Percentiles rank a stretch among this genome's conserved stretches.
Evolutionary conservation across 1,139 yeast genomes (phyloP).

Genomic region (Saccharomyces pastorianus): DNA sequence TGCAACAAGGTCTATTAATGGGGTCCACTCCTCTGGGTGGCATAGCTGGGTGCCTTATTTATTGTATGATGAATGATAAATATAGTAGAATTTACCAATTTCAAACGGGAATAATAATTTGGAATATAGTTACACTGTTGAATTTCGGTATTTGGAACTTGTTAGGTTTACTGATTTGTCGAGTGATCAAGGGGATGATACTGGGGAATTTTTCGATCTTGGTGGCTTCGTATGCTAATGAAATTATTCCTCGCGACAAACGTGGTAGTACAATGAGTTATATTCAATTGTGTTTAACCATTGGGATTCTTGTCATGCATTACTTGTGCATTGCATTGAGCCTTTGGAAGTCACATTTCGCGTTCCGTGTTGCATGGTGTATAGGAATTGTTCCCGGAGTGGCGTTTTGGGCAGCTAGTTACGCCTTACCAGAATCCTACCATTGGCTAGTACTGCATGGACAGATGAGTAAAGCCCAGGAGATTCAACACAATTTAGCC

Average conservation of each 20-base stretch:
- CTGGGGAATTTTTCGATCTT: conserved; percentile 66
- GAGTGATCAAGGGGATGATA: conserved; percentile 59
- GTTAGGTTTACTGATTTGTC: conserved; percentile 29
- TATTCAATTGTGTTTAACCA: conserved; percentile 60
- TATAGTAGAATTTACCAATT: conserved; percentile 29
- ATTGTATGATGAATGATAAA: conserved; percentile 25
- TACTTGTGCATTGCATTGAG: conserved; percentile 16
- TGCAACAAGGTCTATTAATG: conserved; percentile 36
- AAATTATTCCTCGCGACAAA: conserved; percentile 55
- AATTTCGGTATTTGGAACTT: conserved; percentile 26
- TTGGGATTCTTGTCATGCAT: conserved; percentile 50
- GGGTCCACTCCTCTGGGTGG: conserved; percentile 40
- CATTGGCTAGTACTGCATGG: conserved; percentile 42
- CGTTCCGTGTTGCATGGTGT: conserved; percentile 67
- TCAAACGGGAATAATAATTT: conserved; percentile 24
- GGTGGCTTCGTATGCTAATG: conserved; percentile 69
- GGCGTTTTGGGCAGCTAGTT: conserved; percentile 35
- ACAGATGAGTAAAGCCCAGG: conserved; percentile 17
- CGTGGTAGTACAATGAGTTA: conserved; percentile 63
- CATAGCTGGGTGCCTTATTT: conserved; percentile 30
- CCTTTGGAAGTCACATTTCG: conserved; percentile 39
- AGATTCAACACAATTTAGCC: conserved; percentile 16
- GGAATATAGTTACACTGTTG: conserved; percentile 28
- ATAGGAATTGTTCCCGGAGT: conserved; percentile 58
- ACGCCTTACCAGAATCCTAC: conserved; percentile 64